Conservation (phyloP, 1,284 basidiomycete species). For the Apiotrichum mycotoxinovorans region DNA sequence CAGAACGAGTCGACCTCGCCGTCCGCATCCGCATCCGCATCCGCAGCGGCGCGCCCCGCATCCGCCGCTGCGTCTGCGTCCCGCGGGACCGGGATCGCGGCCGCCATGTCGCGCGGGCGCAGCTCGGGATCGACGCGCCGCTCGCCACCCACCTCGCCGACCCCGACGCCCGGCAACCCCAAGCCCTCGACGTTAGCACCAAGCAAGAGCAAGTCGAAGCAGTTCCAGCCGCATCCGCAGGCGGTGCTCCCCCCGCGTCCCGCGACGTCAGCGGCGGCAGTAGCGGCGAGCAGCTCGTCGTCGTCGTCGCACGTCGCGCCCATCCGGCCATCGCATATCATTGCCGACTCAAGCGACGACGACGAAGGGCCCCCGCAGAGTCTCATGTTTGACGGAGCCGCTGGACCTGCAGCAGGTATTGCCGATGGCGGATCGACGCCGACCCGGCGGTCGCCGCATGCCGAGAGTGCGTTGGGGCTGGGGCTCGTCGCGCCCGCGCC, state of each 20-base stretch:
- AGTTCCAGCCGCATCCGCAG: too few relatives aligned
- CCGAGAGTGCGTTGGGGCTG: neutral
- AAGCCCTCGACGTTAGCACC: neutral
- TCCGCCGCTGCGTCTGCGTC: too few relatives aligned
- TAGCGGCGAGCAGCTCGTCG: neutral
- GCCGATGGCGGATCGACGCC: neutral
- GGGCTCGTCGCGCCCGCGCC: neutral
- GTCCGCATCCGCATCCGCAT: neutral
- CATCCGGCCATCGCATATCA: neutral
- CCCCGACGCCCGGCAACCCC: neutral
- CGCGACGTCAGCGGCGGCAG: too few relatives aligned
- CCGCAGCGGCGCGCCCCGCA: too few relatives aligned
- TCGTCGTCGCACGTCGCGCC: neutral
- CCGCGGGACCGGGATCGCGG: too few relatives aligned
- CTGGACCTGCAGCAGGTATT: too few relatives aligned
- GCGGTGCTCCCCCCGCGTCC: too few relatives aligned
- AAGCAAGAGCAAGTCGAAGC: too few relatives aligned
- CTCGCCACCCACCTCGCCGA: slow-evolving; percentile 20
- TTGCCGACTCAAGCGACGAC: slow-evolving; percentile 23
- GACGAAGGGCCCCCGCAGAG: slow-evolving; percentile 35
- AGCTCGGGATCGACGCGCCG: neutral
- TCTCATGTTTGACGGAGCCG: slow-evolving; percentile 31
- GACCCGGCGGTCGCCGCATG: neutral
- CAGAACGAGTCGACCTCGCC: slow-evolving; percentile 15
- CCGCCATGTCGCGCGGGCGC: neutral